These are phyloP conservation scores for Wickerhamiella australiensis DNA, from an alignment of 805 yeast species.

Conservation along the genomic window DNA sequence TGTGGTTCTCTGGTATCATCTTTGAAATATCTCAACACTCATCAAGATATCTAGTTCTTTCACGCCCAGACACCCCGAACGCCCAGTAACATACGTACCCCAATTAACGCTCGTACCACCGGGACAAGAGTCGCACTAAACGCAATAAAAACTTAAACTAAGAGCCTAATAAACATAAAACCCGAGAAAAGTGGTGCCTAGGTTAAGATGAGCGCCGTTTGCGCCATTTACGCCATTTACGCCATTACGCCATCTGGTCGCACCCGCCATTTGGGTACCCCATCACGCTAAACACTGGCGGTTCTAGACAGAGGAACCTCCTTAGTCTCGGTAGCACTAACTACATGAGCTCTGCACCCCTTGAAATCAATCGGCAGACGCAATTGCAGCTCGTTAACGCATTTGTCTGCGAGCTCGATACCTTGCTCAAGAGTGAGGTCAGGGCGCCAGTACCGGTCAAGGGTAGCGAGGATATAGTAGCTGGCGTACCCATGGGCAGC, in stretches of 20 bases:
- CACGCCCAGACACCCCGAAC: too few species aligned
- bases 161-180: background rate
- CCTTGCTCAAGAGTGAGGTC: slow-evolving; percentile 73
- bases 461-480: slow-evolving; percentile 76
- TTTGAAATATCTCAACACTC: too few species aligned
- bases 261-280: too few species aligned
- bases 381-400: slow-evolving; percentile 64
- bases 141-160: background rate
- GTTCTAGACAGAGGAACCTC: background rate
- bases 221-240: too few species aligned
- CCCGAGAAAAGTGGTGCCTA: too few species aligned
- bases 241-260: too few species aligned
- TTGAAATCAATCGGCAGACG: slow-evolving; percentile 93
- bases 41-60: too few species aligned
- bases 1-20: too few species aligned
- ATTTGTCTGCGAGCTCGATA: slow-evolving; percentile 52
- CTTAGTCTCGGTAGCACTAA: slow-evolving; percentile 47
- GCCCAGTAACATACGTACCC: too few species aligned
- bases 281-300: background rate
- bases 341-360: slow-evolving; percentile 61
- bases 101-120: too few species aligned
- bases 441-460: slow-evolving; percentile 79
- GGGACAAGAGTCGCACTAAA: too few species aligned
- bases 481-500: slow-evolving; percentile 99
- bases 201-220: too few species aligned